phyloP scores from a whole-genome alignment of 768 basidiomycete species.

The Hericium coralloides region DNA sequence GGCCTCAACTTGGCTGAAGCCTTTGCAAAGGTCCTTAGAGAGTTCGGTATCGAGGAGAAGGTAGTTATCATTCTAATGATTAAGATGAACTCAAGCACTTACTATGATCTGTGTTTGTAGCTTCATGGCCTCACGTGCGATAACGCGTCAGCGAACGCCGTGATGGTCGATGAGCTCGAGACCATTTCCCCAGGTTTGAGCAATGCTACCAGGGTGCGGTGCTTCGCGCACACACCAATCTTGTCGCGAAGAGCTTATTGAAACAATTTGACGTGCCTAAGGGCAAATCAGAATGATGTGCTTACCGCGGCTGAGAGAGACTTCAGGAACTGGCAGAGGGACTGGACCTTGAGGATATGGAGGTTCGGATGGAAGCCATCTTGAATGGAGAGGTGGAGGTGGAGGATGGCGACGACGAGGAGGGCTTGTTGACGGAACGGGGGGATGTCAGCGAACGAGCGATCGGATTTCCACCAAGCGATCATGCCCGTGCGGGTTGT shows the following conservation, averaged over 20 bases:
- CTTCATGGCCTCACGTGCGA: slow-evolving; percentile 21
- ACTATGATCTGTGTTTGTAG: slow-evolving; percentile 6
- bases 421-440: too few relatives aligned
- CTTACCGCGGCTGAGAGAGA: too few relatives aligned
- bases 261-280: slow-evolving; percentile 25
- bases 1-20: slow-evolving; percentile 20
- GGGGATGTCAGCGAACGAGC: too few relatives aligned
- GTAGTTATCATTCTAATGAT: background rate
- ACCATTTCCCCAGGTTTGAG: slow-evolving; percentile 17
- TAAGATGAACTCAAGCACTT: slow-evolving; percentile 7
- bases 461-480: too few relatives aligned
- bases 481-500: too few relatives aligned
- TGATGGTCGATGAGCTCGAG: slow-evolving; percentile 23
- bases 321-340: too few relatives aligned
- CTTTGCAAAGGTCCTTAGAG: slow-evolving; percentile 17
- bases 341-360: too few relatives aligned
- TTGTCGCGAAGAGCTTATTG: slow-evolving; percentile 26
- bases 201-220: slow-evolving; percentile 18
- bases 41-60: slow-evolving; percentile 22
- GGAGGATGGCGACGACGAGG: too few relatives aligned
- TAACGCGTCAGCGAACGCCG: slow-evolving; percentile 28
- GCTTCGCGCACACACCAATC: slow-evolving; percentile 33
- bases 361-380: too few relatives aligned
- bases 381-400: too few relatives aligned
- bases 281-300: too few relatives aligned